phyloP scores from a whole-genome alignment of 1,139 yeast species.

The Suhomyces maxii region DNA sequence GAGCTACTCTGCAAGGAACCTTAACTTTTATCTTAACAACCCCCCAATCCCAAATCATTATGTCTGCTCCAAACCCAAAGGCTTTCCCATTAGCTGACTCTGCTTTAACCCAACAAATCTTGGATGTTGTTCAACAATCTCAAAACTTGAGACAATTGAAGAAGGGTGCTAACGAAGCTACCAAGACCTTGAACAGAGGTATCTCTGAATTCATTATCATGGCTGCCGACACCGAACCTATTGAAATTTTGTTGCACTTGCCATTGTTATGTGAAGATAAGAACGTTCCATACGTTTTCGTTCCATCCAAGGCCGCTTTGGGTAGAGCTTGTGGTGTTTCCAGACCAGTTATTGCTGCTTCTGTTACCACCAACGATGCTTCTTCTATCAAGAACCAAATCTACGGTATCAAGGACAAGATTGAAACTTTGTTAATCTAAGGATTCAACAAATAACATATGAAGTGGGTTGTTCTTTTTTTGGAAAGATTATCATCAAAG shows the following conservation, averaged over 20 bases:
- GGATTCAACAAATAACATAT: slow-evolving; percentile 1
- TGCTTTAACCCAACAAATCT: slow-evolving; percentile 91
- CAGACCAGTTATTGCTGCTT: slow-evolving; percentile 98
- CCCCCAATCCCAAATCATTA: slow-evolving; percentile 16
- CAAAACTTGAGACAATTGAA: slow-evolving; percentile 97
- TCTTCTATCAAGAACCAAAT: slow-evolving; percentile 97
- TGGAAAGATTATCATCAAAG: too few relatives aligned
- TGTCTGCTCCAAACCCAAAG: slow-evolving; percentile 86
- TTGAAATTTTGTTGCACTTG: slow-evolving; percentile 95
- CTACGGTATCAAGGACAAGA: slow-evolving; percentile 97
- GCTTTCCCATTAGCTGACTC: slow-evolving; percentile 99
- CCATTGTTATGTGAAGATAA: slow-evolving; percentile 98
- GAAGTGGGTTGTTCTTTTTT: too few relatives aligned
- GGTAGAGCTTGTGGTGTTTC: slow-evolving; percentile 99
- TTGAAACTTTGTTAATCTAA: slow-evolving; percentile 94
- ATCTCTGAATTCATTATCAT: slow-evolving; percentile 98
- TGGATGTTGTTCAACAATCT: slow-evolving; percentile 97
- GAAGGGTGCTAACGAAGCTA: slow-evolving; percentile 99
- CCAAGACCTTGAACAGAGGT: slow-evolving; percentile 99
- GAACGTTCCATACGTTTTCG: slow-evolving; percentile 98
- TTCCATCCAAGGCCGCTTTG: slow-evolving; percentile 96
- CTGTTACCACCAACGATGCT: slow-evolving; percentile 97
- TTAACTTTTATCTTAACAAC: slow-evolving; percentile 9
- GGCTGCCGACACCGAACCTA: slow-evolving; percentile 99
- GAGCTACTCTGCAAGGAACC: slow-evolving; percentile 71